Conservation (phyloP, 371 early-diverging fungal species). For the Syncephalastrum racemosum region DNA sequence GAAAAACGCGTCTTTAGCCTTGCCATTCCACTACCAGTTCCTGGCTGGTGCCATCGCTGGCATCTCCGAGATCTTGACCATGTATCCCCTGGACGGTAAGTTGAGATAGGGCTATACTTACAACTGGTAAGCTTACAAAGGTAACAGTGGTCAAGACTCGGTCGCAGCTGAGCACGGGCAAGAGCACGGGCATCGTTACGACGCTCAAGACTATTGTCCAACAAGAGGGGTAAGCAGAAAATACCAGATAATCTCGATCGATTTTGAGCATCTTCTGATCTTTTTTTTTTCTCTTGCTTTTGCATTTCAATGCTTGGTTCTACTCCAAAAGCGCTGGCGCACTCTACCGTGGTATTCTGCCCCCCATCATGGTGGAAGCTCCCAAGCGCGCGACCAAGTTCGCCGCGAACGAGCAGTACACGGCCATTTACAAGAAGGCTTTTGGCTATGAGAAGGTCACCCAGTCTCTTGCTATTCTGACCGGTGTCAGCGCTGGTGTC, state of each 20-base stretch:
- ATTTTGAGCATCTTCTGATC: neutral
- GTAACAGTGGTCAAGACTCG: constrained; percentile 90
- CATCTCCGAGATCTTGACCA: constrained; percentile 90
- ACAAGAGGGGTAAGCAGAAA: constrained; percentile 77
- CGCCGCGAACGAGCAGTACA: constrained; percentile 91
- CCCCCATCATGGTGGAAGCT: constrained; percentile 97
- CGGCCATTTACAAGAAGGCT: constrained; percentile 64
- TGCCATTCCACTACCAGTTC: constrained; percentile 91
- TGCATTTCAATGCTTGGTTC: neutral
- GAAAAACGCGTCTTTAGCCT: constrained; percentile 45
- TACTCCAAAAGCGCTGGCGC: constrained; percentile 52
- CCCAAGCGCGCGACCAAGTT: constrained; percentile 98
- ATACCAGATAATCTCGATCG: neutral
- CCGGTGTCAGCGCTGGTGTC: constrained; percentile 91
- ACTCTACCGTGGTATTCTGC: constrained; percentile 93
- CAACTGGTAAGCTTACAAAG: constrained; percentile 4
- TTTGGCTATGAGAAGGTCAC: constrained; percentile 74
- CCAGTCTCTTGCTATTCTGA: constrained; percentile 79
- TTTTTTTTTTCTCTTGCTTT: constrained; percentile 1
- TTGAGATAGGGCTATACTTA: neutral
- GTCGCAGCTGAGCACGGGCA: constrained; percentile 88
- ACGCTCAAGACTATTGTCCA: constrained; percentile 74
- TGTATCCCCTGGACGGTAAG: constrained; percentile 96
- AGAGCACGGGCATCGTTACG: constrained; percentile 35
- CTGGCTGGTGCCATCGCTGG: constrained; percentile 95